Base-by-base conservation (phyloP, 2,329 filamentous ascomycete genomes). In the Xylaria polymorpha region DNA sequence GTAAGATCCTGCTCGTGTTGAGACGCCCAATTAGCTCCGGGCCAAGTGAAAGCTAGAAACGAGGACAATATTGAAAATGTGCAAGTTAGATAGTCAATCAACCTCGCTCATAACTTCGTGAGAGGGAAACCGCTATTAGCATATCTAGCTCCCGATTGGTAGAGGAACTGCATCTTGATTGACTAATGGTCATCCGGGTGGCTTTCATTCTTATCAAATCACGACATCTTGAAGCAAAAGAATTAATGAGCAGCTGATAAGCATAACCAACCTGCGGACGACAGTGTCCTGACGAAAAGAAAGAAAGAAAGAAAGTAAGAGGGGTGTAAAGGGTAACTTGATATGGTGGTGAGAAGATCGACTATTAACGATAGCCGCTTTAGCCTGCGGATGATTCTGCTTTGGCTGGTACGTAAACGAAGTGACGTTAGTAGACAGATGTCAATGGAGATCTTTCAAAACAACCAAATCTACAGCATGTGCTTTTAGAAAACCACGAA, bases 281-380 rank as follows among this genome's bases (percentile, higher is more conserved):
- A 59, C 22, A 55, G 22, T 1, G 41, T 56, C 29, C 9, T 57
- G 29, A 14, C 14, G 29, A 59, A 15, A 39, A 10, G n/a, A n/a
- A n/a, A n/a, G n/a, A n/a, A n/a, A n/a, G n/a, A n/a, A n/a, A 20
- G 4, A 29, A 20, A 37, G 20, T 14, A 63, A 44, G 4, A 41
- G 29, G 57, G n/a, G 35, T 61, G 58, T 61, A 46, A 25, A 48
- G 32, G 51, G 5, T 20, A 25, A 22, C 3, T 39, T 29, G 25
- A 15, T 39, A 35, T 25, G 44, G 18, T 29, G 56, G 46, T 29
- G 53, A 58, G 29, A 41, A 25, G 53, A 63, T 43, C 44, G 35
- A 53, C 18, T 62, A 39, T 48, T 48, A 39, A 15, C 8, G 9
- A 51, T 46, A 66, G 35, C 12, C 9, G 14, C 25, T 62, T 39